These are phyloP conservation scores for Jaminaea rosea DNA, from an alignment of 1,284 basidiomycete species.

Conservation along the genomic window DNA sequence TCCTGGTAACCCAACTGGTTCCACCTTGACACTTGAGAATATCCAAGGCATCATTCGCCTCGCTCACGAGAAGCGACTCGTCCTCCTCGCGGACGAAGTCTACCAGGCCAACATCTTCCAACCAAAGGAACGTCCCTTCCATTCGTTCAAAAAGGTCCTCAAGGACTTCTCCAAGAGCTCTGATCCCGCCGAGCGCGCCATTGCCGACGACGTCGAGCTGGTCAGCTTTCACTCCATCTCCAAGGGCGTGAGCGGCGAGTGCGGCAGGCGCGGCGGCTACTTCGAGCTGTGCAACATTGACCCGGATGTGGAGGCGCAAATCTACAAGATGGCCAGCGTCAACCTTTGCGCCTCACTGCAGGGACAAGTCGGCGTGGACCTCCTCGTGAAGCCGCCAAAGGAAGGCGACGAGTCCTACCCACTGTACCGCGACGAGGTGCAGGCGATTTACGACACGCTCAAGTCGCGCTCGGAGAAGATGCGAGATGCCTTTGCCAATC, in stretches of 20 bases:
- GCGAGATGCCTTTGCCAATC: constrained; percentile 26
- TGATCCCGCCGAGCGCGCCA: constrained; percentile 19
- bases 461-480: constrained; percentile 27
- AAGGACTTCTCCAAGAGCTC: constrained; percentile 21
- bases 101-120: constrained; percentile 45
- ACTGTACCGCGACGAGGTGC: constrained; percentile 27
- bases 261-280: constrained; percentile 43
- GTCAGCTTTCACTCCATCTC: constrained; percentile 44
- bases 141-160: constrained; percentile 44
- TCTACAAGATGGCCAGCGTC: constrained; percentile 44
- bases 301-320: constrained; percentile 35
- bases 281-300: constrained; percentile 43
- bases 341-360: constrained; percentile 40
- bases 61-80: constrained; percentile 36
- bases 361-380: constrained; percentile 44
- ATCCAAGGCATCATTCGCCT: constrained; percentile 35
- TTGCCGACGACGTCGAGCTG: constrained; percentile 37
- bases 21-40: constrained; percentile 32
- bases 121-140: constrained; percentile 33
- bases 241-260: constrained; percentile 43
- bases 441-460: constrained; percentile 31
- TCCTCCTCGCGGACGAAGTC: constrained; percentile 45
- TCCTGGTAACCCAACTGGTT: constrained; percentile 44
- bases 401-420: constrained; percentile 32
- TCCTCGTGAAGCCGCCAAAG: constrained; percentile 38